A percentile compares a stretch with the other conserved stretches of the same genome.
These are phyloP conservation scores for Hanseniaspora gamundiae DNA, from an alignment of 1,139 yeast species.

Conservation along the genomic window DNA sequence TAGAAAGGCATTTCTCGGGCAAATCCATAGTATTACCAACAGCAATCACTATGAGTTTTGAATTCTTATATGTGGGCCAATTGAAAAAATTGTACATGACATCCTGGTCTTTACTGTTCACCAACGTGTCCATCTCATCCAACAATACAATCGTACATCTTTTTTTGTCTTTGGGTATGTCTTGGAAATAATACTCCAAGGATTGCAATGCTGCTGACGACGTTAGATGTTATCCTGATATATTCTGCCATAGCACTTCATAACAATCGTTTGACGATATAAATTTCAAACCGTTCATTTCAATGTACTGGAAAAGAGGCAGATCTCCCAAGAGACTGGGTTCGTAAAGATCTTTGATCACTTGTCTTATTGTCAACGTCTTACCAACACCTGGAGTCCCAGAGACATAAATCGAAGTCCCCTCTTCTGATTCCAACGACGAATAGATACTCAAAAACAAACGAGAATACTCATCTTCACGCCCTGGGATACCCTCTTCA, in stretches of 20 bases:
- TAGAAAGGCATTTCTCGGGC: slow-evolving; percentile 79
- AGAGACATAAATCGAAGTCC: slow-evolving; percentile 79
- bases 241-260: slow-evolving; percentile 66
- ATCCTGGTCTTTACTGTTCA: slow-evolving; percentile 54
- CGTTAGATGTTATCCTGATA: slow-evolving; percentile 51
- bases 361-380: slow-evolving; percentile 87
- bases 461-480: slow-evolving; percentile 77
- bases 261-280: slow-evolving; percentile 81
- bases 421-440: slow-evolving; percentile 60
- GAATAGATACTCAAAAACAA: slow-evolving; percentile 61
- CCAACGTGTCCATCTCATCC: slow-evolving; percentile 90
- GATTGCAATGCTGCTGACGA: slow-evolving; percentile 49
- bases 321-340: slow-evolving; percentile 36
- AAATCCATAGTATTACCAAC: slow-evolving; percentile 96
- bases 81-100: slow-evolving; percentile 94
- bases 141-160: slow-evolving; percentile 51
- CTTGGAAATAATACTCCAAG: slow-evolving; percentile 41
- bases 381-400: slow-evolving; percentile 99
- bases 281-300: slow-evolving; percentile 82
- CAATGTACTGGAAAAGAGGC: slow-evolving; percentile 57
- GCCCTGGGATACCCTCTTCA: slow-evolving; percentile 50
- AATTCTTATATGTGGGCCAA: slow-evolving; percentile 82
- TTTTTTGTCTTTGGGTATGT: slow-evolving; percentile 23
- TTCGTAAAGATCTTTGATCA: slow-evolving; percentile 50
- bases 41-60: slow-evolving; percentile 78